These are phyloP conservation scores for Nannizzia gypsea DNA, from an alignment of 2,329 filamentous ascomycete species.

Conservation along the genomic window DNA sequence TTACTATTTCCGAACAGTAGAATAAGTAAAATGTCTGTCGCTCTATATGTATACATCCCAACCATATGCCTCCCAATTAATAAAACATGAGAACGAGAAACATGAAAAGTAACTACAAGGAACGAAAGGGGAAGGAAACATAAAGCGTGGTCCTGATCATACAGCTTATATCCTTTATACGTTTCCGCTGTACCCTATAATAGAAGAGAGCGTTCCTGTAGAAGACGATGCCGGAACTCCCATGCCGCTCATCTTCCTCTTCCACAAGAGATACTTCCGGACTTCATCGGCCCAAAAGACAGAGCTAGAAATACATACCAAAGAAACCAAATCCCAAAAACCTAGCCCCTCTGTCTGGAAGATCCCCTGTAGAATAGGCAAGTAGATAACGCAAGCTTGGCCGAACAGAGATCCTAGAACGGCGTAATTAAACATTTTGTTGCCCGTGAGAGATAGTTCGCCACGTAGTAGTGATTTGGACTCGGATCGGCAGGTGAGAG, in stretches of 20 bases:
- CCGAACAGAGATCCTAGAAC: slow-evolving; percentile 74
- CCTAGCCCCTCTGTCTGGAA: slow-evolving; percentile 89
- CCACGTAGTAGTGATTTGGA: slow-evolving; percentile 78
- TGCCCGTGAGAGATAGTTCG: slow-evolving; percentile 70
- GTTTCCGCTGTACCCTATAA: slow-evolving; percentile 31
- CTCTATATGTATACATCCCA: slow-evolving; percentile 1
- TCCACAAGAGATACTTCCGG: slow-evolving; percentile 53
- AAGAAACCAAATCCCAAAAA: slow-evolving; percentile 58
- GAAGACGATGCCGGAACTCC: slow-evolving; percentile 17
- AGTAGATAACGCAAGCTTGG: slow-evolving; percentile 84
- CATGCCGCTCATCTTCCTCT: slow-evolving; percentile 19
- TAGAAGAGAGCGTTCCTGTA: slow-evolving; percentile 14
- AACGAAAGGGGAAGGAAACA: background rate
- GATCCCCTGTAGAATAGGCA: slow-evolving; percentile 82
- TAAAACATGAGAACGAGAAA: background rate
- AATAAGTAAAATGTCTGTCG: background rate
- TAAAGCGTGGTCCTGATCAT: background rate
- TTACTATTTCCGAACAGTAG: background rate
- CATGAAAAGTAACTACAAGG: background rate
- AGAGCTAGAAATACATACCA: slow-evolving; percentile 66
- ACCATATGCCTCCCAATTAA: background rate
- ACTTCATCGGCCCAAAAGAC: slow-evolving; percentile 94
- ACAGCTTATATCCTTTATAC: slow-evolving; percentile 18
- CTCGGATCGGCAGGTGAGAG: slow-evolving; percentile 81
- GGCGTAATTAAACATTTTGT: slow-evolving; percentile 93